Evolutionary conservation across 352 stramenopile species (phyloP).

Genomic region (Phytophthora capsici): DNA sequence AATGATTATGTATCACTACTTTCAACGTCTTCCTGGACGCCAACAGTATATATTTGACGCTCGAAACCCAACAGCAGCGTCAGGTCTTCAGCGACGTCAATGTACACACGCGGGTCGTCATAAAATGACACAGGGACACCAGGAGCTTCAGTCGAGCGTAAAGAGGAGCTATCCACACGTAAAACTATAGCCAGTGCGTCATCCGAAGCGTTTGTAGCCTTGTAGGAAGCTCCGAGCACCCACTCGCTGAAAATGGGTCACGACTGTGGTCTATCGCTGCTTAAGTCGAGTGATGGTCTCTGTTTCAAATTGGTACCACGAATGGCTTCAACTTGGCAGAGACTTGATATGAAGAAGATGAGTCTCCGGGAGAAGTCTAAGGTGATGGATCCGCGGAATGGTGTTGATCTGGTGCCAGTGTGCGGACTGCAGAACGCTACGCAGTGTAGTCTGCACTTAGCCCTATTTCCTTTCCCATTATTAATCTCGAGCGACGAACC

Average conservation of each 20-base stretch:
- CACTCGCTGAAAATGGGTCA: background rate
- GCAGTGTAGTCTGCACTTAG: slow-evolving; percentile 2
- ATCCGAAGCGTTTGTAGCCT: background rate
- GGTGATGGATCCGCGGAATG: slow-evolving; percentile 21
- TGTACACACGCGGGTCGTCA: slow-evolving; percentile 44
- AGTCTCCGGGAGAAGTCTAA: slow-evolving; percentile 12
- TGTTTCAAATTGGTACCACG: slow-evolving; percentile 1
- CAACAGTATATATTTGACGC: slow-evolving; percentile 43
- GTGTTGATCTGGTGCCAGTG: slow-evolving; percentile 23
- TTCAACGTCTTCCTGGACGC: slow-evolving; percentile 27
- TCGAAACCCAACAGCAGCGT: slow-evolving; percentile 56
- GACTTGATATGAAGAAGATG: background rate
- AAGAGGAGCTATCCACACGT: slow-evolving; percentile 29
- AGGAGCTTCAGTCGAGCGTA: slow-evolving; percentile 1
- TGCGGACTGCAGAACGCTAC: slow-evolving; percentile 1
- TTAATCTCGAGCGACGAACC: slow-evolving; percentile 10
- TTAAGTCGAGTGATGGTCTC: slow-evolving; percentile 20
- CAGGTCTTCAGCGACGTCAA: slow-evolving; percentile 62
- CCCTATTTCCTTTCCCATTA: slow-evolving; percentile 22
- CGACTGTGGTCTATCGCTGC: too few relatives aligned
- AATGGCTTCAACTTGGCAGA: slow-evolving; percentile 21
- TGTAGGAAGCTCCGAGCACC: slow-evolving; percentile 4
- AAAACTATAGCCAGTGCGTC: slow-evolving; percentile 32
- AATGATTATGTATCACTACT: slow-evolving; percentile 2
- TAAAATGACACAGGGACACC: slow-evolving; percentile 43